Percentiles rank a stretch among this genome's conserved stretches.
Evolutionary conservation across 1,139 yeast genomes (phyloP).

Genomic region (Suhomyces coccinellae): DNA sequence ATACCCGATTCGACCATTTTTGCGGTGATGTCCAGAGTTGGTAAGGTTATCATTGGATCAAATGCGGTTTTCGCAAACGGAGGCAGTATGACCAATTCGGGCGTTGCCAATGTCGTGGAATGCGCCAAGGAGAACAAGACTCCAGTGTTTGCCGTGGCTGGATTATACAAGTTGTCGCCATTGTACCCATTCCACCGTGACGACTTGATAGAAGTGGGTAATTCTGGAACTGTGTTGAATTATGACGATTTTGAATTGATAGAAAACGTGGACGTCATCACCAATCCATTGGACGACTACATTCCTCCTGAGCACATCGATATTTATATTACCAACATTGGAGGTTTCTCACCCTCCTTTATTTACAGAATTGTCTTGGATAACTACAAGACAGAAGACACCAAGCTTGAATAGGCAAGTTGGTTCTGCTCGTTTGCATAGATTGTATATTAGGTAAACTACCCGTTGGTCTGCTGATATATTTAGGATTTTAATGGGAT

Average conservation of each 20-base stretch:
- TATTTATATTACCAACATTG: constrained; percentile 89
- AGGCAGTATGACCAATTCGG: constrained; percentile 86
- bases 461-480: neutral
- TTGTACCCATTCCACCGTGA: constrained; percentile 91
- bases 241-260: constrained; percentile 65
- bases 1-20: constrained; percentile 92
- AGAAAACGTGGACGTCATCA: constrained; percentile 72
- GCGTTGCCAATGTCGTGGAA: constrained; percentile 91
- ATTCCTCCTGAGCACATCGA: constrained; percentile 94
- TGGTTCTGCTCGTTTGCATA: constrained; percentile 3
- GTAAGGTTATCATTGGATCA: constrained; percentile 92
- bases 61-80: constrained; percentile 94
- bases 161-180: constrained; percentile 90
- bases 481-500: neutral
- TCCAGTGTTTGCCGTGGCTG: constrained; percentile 95
- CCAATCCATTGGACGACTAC: constrained; percentile 91
- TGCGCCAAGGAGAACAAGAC: constrained; percentile 94
- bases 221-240: constrained; percentile 78
- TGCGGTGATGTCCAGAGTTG: constrained; percentile 97
- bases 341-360: constrained; percentile 96
- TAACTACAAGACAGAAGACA: constrained; percentile 86
- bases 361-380: constrained; percentile 94
- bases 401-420: constrained; percentile 43
- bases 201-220: constrained; percentile 88
- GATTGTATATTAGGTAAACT: constrained; percentile 5